Percentiles rank a stretch among this genome's conserved stretches.
Evolutionary conservation across 805 yeast species (phyloP).

Genomic region (Kodamaea fukazawae): DNA sequence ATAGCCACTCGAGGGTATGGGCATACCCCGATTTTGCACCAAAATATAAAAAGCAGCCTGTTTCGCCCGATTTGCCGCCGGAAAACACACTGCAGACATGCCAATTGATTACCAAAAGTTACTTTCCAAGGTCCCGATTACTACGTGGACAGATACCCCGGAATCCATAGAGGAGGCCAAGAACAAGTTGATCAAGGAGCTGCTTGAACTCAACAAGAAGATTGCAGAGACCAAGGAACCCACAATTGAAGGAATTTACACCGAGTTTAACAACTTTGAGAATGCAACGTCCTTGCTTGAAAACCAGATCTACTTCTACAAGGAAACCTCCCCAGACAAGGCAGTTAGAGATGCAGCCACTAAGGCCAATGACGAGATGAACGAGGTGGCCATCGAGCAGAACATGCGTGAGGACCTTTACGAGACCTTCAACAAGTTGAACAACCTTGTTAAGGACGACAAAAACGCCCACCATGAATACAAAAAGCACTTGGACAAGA

Average conservation of each 20-base stretch:
- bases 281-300: slow-evolving; percentile 46
- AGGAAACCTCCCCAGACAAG: slow-evolving; percentile 64
- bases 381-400: slow-evolving; percentile 60
- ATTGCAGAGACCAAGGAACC: slow-evolving; percentile 52
- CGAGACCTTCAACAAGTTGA: slow-evolving; percentile 53
- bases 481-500: slow-evolving; percentile 54
- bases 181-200: slow-evolving; percentile 41
- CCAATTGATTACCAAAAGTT: slow-evolving; percentile 7
- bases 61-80: no score
- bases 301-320: slow-evolving; percentile 63
- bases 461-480: slow-evolving; percentile 49
- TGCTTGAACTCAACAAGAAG: slow-evolving; percentile 48
- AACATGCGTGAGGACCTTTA: slow-evolving; percentile 65
- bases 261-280: slow-evolving; percentile 50
- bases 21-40: no score
- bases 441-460: slow-evolving; percentile 30
- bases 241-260: slow-evolving; percentile 54
- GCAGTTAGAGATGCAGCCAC: slow-evolving; percentile 70
- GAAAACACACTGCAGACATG: background rate
- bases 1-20: no score
- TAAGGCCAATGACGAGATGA: slow-evolving; percentile 56
- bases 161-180: slow-evolving; percentile 44
- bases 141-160: slow-evolving; percentile 58
- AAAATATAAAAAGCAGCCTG: no score
- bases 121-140: slow-evolving; percentile 5